These are phyloP conservation scores for Mimosa bimucronata DNA, from an alignment of 306 rosid species.

Conservation along the genomic window DNA sequence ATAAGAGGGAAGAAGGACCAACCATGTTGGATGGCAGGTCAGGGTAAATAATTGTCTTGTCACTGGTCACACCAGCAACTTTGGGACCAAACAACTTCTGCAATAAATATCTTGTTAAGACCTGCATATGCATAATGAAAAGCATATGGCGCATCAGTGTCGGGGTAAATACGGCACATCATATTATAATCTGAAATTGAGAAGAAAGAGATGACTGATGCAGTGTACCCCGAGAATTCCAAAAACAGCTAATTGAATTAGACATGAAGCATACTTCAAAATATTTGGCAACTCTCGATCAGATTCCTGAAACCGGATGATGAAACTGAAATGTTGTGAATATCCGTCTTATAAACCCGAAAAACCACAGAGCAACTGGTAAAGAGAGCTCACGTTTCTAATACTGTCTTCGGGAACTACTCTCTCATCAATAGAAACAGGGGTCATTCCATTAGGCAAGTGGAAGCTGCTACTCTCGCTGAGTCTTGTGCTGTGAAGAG, in stretches of 20 bases:
- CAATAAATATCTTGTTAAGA: conserved; percentile 58
- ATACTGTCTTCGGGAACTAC: not conserved
- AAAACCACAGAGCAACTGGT: not conserved
- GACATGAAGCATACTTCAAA: conserved; percentile 24
- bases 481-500: conserved; percentile 47
- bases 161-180: not conserved
- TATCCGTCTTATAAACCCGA: not conserved
- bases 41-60: conserved; percentile 49
- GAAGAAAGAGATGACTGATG: not conserved
- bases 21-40: conserved; percentile 82
- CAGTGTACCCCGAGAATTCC: conserved; percentile 32
- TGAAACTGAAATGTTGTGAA: not conserved
- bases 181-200: not conserved
- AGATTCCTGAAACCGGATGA: conserved; percentile 20
- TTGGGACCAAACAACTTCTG: conserved; percentile 60
- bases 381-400: not conserved
- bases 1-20: conserved; percentile 50
- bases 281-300: conserved; percentile 7
- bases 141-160: conserved; percentile 3
- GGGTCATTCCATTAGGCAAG: not conserved
- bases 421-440: not conserved
- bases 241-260: conserved; percentile 19
- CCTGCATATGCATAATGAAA: conserved; percentile 38
- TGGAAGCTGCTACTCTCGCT: conserved; percentile 41
- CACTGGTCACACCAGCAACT: conserved; percentile 48